Percentiles rank a stretch among this genome's conserved stretches.
Conservation (phyloP, 176 grass and related monocot genomes). For the Saccharum spontaneum region DNA sequence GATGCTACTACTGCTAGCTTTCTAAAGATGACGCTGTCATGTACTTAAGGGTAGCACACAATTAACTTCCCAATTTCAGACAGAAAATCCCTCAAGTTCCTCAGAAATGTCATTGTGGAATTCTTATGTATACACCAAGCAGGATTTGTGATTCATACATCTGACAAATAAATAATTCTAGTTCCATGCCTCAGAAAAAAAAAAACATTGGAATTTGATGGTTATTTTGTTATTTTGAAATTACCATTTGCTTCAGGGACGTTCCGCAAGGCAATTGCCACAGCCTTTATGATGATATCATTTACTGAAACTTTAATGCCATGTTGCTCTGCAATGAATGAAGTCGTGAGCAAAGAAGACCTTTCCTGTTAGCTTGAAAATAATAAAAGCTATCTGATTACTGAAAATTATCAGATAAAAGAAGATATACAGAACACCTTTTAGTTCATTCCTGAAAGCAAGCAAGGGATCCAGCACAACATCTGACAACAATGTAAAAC, state of each 20-base stretch:
- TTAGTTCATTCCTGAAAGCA: conserved; percentile 85
- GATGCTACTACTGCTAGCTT: conserved; percentile 13
- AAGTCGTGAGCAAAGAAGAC: conserved; percentile 18
- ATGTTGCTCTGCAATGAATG: conserved; percentile 72
- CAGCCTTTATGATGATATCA: conserved; percentile 97
- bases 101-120: not conserved
- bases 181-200: not conserved
- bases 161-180: not conserved
- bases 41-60: not conserved
- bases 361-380: conserved; percentile 21
- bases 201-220: conserved; percentile 10
- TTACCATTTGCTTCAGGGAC: conserved; percentile 97
- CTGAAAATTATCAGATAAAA: conserved; percentile 22
- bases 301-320: conserved; percentile 96
- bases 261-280: conserved; percentile 88
- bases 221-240: not conserved
- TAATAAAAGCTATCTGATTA: conserved; percentile 4
- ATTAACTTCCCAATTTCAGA: not conserved
- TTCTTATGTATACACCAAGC: not conserved
- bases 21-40: not conserved
- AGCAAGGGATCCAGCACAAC: conserved; percentile 90
- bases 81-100: conserved; percentile 1
- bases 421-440: conserved; percentile 56
- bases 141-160: not conserved
- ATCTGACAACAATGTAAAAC: conserved; percentile 64